These are phyloP conservation scores for Artemisia annua DNA, from an alignment of 129 eudicot genomes.

Conservation along the genomic window DNA sequence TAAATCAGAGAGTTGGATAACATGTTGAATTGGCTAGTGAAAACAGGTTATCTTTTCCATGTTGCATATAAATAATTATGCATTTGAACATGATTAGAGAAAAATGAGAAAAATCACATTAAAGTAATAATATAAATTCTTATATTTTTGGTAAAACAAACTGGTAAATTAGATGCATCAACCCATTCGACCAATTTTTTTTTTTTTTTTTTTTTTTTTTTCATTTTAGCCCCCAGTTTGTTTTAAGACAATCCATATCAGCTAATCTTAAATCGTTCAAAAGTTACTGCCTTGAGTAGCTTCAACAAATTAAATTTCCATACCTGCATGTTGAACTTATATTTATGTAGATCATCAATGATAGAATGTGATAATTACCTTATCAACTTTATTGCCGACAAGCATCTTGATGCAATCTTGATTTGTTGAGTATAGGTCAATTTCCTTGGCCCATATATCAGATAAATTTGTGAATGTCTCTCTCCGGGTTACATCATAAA, in stretches of 20 bases:
- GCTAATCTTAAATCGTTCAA: neutral
- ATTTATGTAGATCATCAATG: neutral
- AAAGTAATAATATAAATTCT: too few relatives aligned
- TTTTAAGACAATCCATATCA: too few relatives aligned
- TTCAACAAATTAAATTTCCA: neutral
- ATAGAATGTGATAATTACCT: slow-evolving; percentile 42
- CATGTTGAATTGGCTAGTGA: too few relatives aligned
- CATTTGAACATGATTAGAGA: too few relatives aligned
- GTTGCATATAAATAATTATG: too few relatives aligned
- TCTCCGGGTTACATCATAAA: slow-evolving; percentile 88
- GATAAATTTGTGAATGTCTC: slow-evolving; percentile 84
- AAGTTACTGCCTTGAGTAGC: neutral
- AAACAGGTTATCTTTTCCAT: too few relatives aligned
- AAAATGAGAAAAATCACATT: too few relatives aligned
- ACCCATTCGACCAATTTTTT: too few relatives aligned
- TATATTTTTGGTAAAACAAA: too few relatives aligned
- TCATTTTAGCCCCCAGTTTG: too few relatives aligned
- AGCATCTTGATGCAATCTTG: slow-evolving; percentile 98
- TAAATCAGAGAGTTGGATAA: neutral
- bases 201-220: too few relatives aligned
- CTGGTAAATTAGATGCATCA: too few relatives aligned
- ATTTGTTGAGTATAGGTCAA: slow-evolving; percentile 84
- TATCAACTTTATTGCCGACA: slow-evolving; percentile 97
- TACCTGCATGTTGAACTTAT: neutral
- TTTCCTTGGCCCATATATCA: slow-evolving; percentile 91